A percentile compares a stretch with the other conserved stretches of the same genome.
phyloP scores from a whole-genome alignment of 2,329 filamentous ascomycete genomes.

The Paraphaeosphaeria sporulosa region DNA sequence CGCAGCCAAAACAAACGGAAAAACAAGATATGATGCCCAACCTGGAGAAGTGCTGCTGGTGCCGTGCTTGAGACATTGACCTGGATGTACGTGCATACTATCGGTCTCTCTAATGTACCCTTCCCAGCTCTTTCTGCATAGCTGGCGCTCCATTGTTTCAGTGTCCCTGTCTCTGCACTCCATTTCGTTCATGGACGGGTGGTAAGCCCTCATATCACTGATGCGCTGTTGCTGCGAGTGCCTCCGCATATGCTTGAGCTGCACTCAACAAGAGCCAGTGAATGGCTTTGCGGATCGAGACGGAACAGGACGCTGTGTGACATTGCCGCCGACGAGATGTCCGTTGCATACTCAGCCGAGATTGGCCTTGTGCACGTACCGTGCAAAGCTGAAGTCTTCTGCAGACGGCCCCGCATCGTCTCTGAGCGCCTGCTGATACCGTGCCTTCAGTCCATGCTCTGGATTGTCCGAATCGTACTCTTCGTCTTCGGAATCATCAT shows the following conservation, averaged over 20 bases:
- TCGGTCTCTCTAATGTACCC: background rate
- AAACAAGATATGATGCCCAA: slow-evolving; percentile 11
- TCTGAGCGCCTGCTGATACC: slow-evolving; percentile 79
- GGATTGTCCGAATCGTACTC: slow-evolving; percentile 60
- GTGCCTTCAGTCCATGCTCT: slow-evolving; percentile 70
- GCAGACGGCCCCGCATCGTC: slow-evolving; percentile 53
- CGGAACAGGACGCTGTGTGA: slow-evolving; percentile 11
- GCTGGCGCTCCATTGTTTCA: slow-evolving; percentile 2
- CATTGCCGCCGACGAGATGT: background rate
- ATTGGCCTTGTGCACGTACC: slow-evolving; percentile 55
- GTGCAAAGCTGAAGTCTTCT: slow-evolving; percentile 60
- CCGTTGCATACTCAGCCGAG: slow-evolving; percentile 36
- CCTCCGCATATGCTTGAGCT: background rate
- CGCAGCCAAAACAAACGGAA: background rate
- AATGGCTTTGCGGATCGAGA: background rate
- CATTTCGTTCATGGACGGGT: background rate
- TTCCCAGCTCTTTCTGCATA: background rate
- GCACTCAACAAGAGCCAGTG: background rate
- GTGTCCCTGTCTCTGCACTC: background rate
- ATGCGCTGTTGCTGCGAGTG: background rate
- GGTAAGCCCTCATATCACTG: background rate
- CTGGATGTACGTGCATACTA: background rate
- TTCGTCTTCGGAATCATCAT: slow-evolving; percentile 63
- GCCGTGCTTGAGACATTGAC: slow-evolving; percentile 32
- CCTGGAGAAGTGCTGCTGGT: slow-evolving; percentile 2